A percentile compares a stretch with the other conserved stretches of the same genome.
phyloP scores from a whole-genome alignment of 164 flowering plant genomes.

The Piper longum region DNA sequence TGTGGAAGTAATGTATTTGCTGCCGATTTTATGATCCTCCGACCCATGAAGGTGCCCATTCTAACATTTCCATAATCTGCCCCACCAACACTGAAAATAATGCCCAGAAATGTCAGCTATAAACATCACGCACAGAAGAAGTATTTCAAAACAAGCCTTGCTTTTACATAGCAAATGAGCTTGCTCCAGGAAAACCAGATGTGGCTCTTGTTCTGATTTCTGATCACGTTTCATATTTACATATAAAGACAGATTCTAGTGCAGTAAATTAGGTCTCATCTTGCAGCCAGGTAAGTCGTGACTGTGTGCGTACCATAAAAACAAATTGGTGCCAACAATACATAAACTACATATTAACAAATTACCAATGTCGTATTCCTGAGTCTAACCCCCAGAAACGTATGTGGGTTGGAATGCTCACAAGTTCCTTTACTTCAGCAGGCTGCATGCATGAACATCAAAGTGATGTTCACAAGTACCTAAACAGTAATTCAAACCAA shows the following conservation, averaged over 20 bases:
- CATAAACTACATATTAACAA: neutral
- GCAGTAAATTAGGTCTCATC: no score
- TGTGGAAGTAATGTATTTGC: slow-evolving; percentile 38
- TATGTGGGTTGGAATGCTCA: slow-evolving; percentile 77
- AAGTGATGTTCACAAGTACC: neutral
- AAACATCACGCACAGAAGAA: neutral
- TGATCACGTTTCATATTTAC: no score
- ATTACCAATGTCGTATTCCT: slow-evolving; percentile 89
- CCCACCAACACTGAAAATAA: slow-evolving; percentile 71
- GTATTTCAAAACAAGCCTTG: no score
- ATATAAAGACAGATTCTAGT: no score
- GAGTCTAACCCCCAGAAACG: slow-evolving; percentile 98
- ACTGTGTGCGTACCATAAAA: no score
- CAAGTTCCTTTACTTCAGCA: slow-evolving; percentile 88
- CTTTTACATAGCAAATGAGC: no score
- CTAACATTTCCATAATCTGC: slow-evolving; percentile 98
- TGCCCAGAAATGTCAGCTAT: neutral
- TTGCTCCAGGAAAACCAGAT: no score
- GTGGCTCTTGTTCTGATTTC: no score
- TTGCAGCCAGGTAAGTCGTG: no score
- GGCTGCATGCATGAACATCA: slow-evolving; percentile 42
- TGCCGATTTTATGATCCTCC: slow-evolving; percentile 57
- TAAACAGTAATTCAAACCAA: neutral
- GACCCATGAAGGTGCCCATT: slow-evolving; percentile 89
- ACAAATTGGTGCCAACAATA: no score